A percentile compares a stretch with the other conserved stretches of the same genome.
These are phyloP conservation scores for Diaporthe vaccinii DNA, from an alignment of 2,329 filamentous ascomycete genomes.

Conservation along the genomic window DNA sequence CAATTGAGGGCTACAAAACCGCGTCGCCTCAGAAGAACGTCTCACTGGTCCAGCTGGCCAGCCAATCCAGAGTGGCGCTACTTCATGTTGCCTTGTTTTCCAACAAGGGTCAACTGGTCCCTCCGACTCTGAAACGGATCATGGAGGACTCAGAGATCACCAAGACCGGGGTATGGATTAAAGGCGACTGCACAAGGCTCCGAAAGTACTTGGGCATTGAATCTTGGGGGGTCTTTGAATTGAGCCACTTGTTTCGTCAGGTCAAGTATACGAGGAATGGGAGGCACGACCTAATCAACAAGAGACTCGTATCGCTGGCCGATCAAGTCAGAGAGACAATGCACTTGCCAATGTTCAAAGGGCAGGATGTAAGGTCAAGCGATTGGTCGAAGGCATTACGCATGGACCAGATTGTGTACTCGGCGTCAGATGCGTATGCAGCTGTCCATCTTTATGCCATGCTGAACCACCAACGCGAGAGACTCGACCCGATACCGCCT, in stretches of 20 bases:
- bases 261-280: constrained; percentile 73
- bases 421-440: constrained; percentile 88
- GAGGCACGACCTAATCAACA: constrained; percentile 72
- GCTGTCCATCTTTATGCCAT: constrained; percentile 79
- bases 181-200: constrained; percentile 78
- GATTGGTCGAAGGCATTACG: constrained; percentile 79
- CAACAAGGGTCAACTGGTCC: constrained; percentile 70
- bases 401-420: constrained; percentile 77
- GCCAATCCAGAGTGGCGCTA: constrained; percentile 80
- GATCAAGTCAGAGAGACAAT: constrained; percentile 79
- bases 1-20: constrained; percentile 60
- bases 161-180: constrained; percentile 84
- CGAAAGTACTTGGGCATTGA: constrained; percentile 75
- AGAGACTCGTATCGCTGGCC: constrained; percentile 74
- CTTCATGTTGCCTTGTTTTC: constrained; percentile 82
- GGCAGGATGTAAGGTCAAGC: constrained; percentile 75
- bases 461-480: constrained; percentile 76
- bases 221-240: constrained; percentile 78
- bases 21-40: constrained; percentile 75
- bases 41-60: constrained; percentile 87
- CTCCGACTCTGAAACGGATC: constrained; percentile 77
- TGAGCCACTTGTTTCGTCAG: constrained; percentile 85
- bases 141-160: constrained; percentile 78
- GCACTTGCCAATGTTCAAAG: constrained; percentile 82
- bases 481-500: constrained; percentile 78